Evolutionary conservation across 1,284 basidiomycete genomes (phyloP).

Genomic region (Austroboletus niveus): DNA sequence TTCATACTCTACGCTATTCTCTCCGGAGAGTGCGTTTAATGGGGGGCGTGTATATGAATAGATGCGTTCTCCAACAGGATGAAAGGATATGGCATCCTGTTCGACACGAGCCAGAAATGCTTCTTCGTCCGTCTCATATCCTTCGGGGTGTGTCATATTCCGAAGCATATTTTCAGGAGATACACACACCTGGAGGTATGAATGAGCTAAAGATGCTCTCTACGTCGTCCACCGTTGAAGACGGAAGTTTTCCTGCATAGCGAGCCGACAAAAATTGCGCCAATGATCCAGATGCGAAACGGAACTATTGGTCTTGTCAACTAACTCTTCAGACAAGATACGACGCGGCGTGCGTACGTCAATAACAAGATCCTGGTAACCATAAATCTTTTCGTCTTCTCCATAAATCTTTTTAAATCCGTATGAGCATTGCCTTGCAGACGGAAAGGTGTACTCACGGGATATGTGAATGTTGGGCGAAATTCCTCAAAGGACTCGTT

Average conservation of each 20-base stretch:
- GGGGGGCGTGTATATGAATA: slow-evolving; percentile 68
- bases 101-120: slow-evolving; percentile 70
- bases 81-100: slow-evolving; percentile 71
- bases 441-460: slow-evolving; percentile 45
- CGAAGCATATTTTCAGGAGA: not conserved
- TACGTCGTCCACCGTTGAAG: slow-evolving; percentile 86
- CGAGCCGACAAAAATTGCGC: slow-evolving; percentile 71
- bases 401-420: slow-evolving; percentile 72
- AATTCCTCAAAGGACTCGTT: slow-evolving; percentile 65
- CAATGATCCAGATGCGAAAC: slow-evolving; percentile 87
- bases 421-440: slow-evolving; percentile 5
- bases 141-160: slow-evolving; percentile 32
- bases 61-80: slow-evolving; percentile 75
- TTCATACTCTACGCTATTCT: slow-evolving; percentile 71
- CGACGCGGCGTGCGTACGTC: slow-evolving; percentile 54
- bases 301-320: slow-evolving; percentile 49
- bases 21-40: slow-evolving; percentile 34
- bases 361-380: slow-evolving; percentile 81
- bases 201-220: slow-evolving; percentile 76
- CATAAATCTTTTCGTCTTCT: slow-evolving; percentile 95
- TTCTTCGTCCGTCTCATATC: slow-evolving; percentile 65
- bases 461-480: slow-evolving; percentile 85
- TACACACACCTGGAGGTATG: slow-evolving; percentile 65
- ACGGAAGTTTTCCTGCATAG: slow-evolving; percentile 65
- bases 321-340: not conserved